A percentile compares a stretch with the other conserved stretches of the same genome.
Evolutionary conservation across 2,329 filamentous ascomycete species (phyloP).

Genomic region (Trichoderma endophyticum): DNA sequence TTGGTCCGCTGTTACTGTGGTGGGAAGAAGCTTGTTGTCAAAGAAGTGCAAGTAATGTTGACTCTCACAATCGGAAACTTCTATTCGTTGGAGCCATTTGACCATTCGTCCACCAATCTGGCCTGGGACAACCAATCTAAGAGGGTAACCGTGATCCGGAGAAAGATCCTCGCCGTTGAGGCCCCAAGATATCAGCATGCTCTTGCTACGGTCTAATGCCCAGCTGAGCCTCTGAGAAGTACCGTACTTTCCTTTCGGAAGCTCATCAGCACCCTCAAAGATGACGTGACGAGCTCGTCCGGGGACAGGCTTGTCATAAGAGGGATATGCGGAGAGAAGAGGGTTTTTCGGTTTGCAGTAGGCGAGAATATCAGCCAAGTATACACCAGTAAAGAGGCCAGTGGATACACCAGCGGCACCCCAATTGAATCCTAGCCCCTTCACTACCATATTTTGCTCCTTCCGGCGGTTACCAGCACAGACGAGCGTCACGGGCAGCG

Average conservation of each 20-base stretch:
- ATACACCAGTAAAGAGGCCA: constrained; percentile 79
- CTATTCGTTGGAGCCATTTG: constrained; percentile 84
- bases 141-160: constrained; percentile 82
- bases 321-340: background rate
- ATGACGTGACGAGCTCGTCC: constrained; percentile 75
- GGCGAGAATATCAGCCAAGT: constrained; percentile 68
- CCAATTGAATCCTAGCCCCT: constrained; percentile 94
- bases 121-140: constrained; percentile 80
- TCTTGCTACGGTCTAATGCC: constrained; percentile 68
- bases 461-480: constrained; percentile 90
- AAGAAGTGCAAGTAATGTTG: constrained; percentile 93
- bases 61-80: constrained; percentile 73
- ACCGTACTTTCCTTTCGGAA: constrained; percentile 76
- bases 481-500: constrained; percentile 82
- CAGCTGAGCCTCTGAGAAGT: background rate
- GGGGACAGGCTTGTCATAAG: background rate
- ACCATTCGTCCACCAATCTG: constrained; percentile 91
- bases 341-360: constrained; percentile 60
- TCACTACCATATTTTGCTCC: constrained; percentile 86
- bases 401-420: constrained; percentile 84
- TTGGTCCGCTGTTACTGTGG: constrained; percentile 78
- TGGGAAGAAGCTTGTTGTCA: constrained; percentile 86
- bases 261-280: constrained; percentile 84
- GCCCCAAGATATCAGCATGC: constrained; percentile 81
- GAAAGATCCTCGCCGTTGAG: constrained; percentile 84